A percentile compares a stretch with the other conserved stretches of the same genome.
Evolutionary conservation across 345 rosid species (phyloP).

Genomic region (Salix exigua): DNA sequence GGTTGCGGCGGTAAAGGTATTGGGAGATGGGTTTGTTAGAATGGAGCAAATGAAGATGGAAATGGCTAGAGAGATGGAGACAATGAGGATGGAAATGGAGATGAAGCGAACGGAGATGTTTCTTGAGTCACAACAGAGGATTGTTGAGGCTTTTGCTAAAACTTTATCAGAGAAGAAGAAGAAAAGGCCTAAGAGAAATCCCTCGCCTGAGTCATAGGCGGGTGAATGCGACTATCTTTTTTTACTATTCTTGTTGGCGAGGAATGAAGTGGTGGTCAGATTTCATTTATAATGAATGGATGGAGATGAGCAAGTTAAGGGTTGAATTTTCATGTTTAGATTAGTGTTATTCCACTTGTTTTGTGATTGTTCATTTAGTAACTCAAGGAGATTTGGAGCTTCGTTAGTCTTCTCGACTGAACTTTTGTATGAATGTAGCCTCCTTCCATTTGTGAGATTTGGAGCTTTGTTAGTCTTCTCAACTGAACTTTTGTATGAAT

Average conservation of each 20-base stretch:
- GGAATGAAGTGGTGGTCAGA: neutral
- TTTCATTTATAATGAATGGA: neutral
- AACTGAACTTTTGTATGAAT: neutral
- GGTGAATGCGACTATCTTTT: neutral
- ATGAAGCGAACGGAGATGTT: constrained; percentile 87
- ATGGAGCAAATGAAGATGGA: constrained; percentile 94
- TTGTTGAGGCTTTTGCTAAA: constrained; percentile 69
- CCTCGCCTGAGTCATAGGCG: neutral
- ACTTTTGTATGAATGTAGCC: constrained; percentile 1
- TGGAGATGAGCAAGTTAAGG: neutral
- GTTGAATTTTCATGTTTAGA: neutral
- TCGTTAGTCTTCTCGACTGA: neutral
- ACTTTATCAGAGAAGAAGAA: constrained; percentile 56
- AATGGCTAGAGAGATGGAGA: constrained; percentile 79
- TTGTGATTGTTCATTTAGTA: neutral
- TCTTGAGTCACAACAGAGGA: constrained; percentile 74
- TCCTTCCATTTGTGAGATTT: neutral
- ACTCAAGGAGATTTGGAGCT: neutral
- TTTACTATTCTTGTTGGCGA: neutral
- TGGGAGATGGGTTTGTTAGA: constrained; percentile 77
- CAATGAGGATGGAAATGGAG: constrained; percentile 87
- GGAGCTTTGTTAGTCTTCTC: neutral
- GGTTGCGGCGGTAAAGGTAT: constrained; percentile 72
- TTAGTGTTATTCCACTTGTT: neutral
- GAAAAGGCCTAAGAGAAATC: constrained; percentile 22